A percentile compares a stretch with the other conserved stretches of the same genome.
Conservation (phyloP, 805 yeast genomes). For the Metschnikowia sp. region DNA sequence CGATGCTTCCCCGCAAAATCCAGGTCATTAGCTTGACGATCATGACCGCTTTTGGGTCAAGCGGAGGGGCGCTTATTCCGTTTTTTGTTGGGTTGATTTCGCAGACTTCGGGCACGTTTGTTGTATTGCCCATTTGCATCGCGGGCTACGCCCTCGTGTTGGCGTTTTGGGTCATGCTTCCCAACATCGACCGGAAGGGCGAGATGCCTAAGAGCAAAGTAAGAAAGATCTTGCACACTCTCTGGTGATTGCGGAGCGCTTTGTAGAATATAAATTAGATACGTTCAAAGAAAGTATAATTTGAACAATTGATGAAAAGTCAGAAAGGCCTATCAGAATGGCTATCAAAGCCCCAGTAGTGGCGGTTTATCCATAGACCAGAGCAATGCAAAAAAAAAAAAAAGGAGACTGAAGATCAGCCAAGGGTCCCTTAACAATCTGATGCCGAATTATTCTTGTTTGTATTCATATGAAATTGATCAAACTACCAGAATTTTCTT, state of each 20-base stretch:
- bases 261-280: too few relatives aligned
- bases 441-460: too few relatives aligned
- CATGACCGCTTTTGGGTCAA: constrained; percentile 24
- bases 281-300: too few relatives aligned
- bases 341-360: too few relatives aligned
- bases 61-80: constrained; percentile 25
- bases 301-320: too few relatives aligned
- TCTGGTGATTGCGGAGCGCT: neutral
- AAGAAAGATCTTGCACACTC: constrained; percentile 1
- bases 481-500: too few relatives aligned
- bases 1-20: constrained; percentile 22
- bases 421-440: too few relatives aligned
- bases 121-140: constrained; percentile 23
- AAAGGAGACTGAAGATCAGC: too few relatives aligned
- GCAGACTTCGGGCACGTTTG: constrained; percentile 22
- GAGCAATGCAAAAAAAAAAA: too few relatives aligned
- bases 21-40: constrained; percentile 24
- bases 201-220: neutral
- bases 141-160: constrained; percentile 17
- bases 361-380: too few relatives aligned
- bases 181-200: constrained; percentile 13
- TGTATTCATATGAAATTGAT: too few relatives aligned
- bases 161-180: constrained; percentile 18
- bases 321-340: too few relatives aligned
- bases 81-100: constrained; percentile 22